Conservation (phyloP, 140 eudicot genomes). For the Cichorium intybus region DNA sequence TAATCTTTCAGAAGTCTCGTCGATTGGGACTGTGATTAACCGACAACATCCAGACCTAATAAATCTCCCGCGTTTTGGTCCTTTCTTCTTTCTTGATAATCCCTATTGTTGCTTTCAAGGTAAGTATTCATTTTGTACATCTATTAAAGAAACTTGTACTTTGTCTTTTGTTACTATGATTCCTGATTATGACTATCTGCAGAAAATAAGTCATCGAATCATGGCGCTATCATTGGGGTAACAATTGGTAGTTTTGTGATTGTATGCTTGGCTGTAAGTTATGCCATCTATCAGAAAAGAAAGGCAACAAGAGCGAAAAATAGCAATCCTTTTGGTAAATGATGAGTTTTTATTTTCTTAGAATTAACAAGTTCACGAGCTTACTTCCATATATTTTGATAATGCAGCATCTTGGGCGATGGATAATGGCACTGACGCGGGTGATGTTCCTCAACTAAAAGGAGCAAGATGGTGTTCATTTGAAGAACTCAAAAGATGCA, state of each 20-base stretch:
- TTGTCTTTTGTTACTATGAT: background rate
- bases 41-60: constrained; percentile 36
- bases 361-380: background rate
- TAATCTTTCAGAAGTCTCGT: constrained; percentile 47
- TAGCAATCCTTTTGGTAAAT: constrained; percentile 74
- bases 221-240: constrained; percentile 57
- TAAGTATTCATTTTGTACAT: constrained; percentile 7
- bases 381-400: constrained; percentile 13
- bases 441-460: constrained; percentile 67
- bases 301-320: constrained; percentile 40
- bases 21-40: constrained; percentile 57
- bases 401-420: constrained; percentile 73
- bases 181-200: background rate
- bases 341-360: too few species aligned
- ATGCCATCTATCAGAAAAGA: constrained; percentile 52
- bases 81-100: constrained; percentile 53
- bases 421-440: constrained; percentile 37
- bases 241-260: constrained; percentile 53
- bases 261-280: constrained; percentile 46
- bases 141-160: background rate
- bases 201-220: constrained; percentile 54
- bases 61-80: constrained; percentile 48
- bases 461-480: constrained; percentile 85
- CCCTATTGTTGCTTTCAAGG: constrained; percentile 57
- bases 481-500: constrained; percentile 68